Base-by-base conservation (phyloP, 768 basidiomycete genomes). In the Amanita pseudoporphyria region DNA sequence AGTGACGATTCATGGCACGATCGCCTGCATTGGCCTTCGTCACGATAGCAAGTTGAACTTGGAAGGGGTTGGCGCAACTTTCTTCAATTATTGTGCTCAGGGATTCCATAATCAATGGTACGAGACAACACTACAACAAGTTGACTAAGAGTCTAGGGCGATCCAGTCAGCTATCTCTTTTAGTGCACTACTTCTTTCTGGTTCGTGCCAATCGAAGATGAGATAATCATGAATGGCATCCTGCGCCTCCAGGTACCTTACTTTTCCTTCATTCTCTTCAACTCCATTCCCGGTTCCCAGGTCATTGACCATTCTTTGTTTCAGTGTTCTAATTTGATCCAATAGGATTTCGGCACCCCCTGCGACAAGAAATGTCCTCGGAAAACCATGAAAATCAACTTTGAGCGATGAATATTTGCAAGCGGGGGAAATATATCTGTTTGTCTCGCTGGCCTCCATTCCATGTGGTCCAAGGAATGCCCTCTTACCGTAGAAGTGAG, bases 351-450 rank as follows among this genome's bases (percentile, higher is more conserved):
- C 82, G 3, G 74, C 75, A 5, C 73, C 77, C 13, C 82, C 82
- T 5, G 67, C 71, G 6, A 71, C 66, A 38, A 85, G 71, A 60
- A 81, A 81, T 0, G 81, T 82, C 18, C 71, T 64, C 1, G 83
- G 82, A 62, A 79, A 84, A 14, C 71, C 73, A 32, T 62, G 68
- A 62, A 84, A 85, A 47, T 64, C 57, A 9, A 72, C 64, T 3
- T 56, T 44, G 24, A 65, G 54, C 6, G 58, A 55, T 1, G 70
- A 65, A 39, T 71, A 58, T 22, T 68, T 55, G 14, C 76, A 79
- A 6, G 74, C 75, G 3, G 82, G 81, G 0, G 82, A 84, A 30
- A 85, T 68, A 53, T 81, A 83, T 24, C 67, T 65, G 55, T 75
- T 80, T 10, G 61, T 60, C 12, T 67, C 66, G 12, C 71, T 72